phyloP scores from a whole-genome alignment of 148 eudicot species.

The Diospyros kaki region DNA sequence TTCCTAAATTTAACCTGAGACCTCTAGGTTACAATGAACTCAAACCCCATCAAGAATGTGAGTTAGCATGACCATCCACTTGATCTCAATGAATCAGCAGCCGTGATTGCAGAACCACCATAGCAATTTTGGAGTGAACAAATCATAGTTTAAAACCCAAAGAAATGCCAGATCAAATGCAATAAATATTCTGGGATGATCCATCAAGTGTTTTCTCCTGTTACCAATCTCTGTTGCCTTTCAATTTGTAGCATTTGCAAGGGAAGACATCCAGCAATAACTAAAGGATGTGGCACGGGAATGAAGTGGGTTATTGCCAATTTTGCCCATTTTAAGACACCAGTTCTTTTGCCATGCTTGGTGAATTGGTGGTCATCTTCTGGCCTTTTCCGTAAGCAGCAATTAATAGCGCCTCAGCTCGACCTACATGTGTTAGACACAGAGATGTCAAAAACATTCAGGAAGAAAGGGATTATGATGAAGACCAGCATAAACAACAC shows the following conservation, averaged over 20 bases:
- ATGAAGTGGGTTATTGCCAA: not conserved
- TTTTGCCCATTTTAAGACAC: not conserved
- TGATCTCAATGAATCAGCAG: no score
- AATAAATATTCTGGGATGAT: not conserved
- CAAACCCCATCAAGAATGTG: no score
- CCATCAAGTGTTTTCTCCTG: not conserved
- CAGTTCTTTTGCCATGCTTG: constrained; percentile 19
- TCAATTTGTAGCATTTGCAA: not conserved
- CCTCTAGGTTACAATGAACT: no score
- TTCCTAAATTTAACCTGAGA: no score
- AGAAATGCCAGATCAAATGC: not conserved
- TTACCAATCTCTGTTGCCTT: not conserved
- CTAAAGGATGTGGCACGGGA: not conserved
- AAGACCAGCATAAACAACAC: not conserved
- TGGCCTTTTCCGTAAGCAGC: constrained; percentile 82
- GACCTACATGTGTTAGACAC: constrained; percentile 45
- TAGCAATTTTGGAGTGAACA: no score
- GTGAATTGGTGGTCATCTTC: constrained; percentile 22
- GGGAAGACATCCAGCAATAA: not conserved
- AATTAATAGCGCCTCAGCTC: constrained; percentile 81
- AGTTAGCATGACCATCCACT: no score
- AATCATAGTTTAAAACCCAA: no score
- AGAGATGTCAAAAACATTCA: not conserved
- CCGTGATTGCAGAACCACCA: no score
- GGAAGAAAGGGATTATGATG: not conserved